Conservation (phyloP, 139 green algal species). For the Asterochloris sp. region DNA sequence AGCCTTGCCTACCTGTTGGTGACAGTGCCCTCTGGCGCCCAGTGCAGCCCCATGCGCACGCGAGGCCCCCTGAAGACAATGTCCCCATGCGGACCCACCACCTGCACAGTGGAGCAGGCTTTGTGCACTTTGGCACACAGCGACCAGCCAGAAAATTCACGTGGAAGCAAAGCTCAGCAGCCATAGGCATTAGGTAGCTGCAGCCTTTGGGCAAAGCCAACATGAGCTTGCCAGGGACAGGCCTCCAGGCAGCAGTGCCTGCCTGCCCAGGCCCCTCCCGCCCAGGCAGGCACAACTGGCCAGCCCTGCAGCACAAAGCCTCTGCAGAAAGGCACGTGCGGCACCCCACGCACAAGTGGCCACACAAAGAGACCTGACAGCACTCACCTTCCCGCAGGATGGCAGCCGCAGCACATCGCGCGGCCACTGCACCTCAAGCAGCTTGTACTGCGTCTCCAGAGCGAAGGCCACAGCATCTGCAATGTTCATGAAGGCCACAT, state of each 20-base stretch:
- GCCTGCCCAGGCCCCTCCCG: no score
- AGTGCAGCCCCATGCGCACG: constrained; percentile 86
- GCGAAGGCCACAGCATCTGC: constrained; percentile 63
- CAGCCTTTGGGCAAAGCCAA: no score
- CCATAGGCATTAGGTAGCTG: no score
- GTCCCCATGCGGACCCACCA: constrained; percentile 18
- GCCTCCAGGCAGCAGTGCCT: no score
- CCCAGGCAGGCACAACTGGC: neutral
- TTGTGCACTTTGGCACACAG: no score
- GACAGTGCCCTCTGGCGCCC: constrained; percentile 64
- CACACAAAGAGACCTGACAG: neutral
- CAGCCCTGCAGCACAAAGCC: constrained; percentile 18
- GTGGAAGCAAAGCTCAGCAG: no score
- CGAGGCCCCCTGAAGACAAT: constrained; percentile 57
- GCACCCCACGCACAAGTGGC: no score
- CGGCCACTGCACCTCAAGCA: constrained; percentile 74
- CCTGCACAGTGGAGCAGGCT: neutral
- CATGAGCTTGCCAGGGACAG: no score
- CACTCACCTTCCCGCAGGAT: constrained; percentile 44
- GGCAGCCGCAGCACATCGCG: constrained; percentile 56
- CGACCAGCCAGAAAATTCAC: no score
- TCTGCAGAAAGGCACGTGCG: neutral
- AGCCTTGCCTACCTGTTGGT: constrained; percentile 31
- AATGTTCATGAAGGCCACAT: constrained; percentile 62
- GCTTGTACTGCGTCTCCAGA: constrained; percentile 65